Evolutionary conservation across 1,284 basidiomycete genomes (phyloP), one percentile per base, ranked within the genome.

Genomic region (Prillingera fragicola): DNA sequence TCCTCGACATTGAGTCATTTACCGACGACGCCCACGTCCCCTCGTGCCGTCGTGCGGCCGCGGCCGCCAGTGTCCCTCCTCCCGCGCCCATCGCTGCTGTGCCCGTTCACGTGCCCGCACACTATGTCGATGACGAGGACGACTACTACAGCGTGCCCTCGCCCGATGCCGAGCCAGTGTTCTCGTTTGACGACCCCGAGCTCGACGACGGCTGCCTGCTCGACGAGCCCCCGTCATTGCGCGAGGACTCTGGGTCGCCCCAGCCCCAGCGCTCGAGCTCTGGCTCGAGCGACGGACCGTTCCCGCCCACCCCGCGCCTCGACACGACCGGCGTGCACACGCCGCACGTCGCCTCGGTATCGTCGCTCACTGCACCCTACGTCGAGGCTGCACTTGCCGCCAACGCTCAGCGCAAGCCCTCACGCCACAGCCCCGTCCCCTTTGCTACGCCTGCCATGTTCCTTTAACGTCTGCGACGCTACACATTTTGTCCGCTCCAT

Each of bases 1-100:
- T 90, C 51, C 50, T 78, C 36, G 65, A 70, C 5, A 72, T 86
- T 33, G 74, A 78, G 29, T 79, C 77, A 2, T 87, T 90, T 73
- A 85, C 80, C 60, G 79, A 83, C 74, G 73, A 72, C 15, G 74
- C 77, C 31, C 72, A 73, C 22, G 77, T 83, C 54, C 67, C 82
- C 21, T 62, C 62, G 8, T 28, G 55, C 26, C 74, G 77, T 6
- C 63, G 65, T 38, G 49, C 56, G n/a, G 52, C 57, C 9, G 62
- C 62, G 10, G 50, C 55, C 26, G 43, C 48, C 10, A 25, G 28
- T 31, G 18, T 21, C 26, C 33, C 38, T 15, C 22, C 14, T 73
- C 77, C 33, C 72, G 62, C 61, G 6, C 32, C 55, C 25, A 75
- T 78, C 4, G 60, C 65, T 40, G 48, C 56, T 18, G 54, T 57